phyloP scores from a whole-genome alignment of 208 protist genomes.

The Lotmaria passim region DNA sequence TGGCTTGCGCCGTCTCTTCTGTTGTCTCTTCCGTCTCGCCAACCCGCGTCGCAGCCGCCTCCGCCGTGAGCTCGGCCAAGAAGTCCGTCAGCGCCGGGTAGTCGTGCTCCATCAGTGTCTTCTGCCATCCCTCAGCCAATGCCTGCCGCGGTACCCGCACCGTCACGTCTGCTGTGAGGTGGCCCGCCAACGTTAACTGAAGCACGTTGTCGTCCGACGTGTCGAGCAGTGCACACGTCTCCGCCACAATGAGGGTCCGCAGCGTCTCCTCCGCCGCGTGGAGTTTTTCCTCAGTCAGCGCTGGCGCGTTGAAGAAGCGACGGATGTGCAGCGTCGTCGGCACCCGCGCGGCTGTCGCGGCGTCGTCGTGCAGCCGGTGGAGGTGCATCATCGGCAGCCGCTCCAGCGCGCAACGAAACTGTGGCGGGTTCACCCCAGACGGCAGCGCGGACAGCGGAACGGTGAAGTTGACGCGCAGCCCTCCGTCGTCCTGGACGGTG shows the following conservation, averaged over 20 bases:
- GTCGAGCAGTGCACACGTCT: conserved; percentile 24
- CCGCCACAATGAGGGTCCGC: conserved; percentile 17
- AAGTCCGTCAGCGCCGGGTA: conserved; percentile 26
- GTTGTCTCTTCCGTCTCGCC: background rate
- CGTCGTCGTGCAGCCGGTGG: conserved; percentile 3
- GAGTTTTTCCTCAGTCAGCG: conserved; percentile 7
- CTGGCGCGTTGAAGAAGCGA: conserved; percentile 18
- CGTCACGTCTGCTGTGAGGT: conserved; percentile 14
- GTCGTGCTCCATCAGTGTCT: conserved; percentile 8
- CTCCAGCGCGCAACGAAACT: conserved; percentile 5
- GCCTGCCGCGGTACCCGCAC: conserved; percentile 10
- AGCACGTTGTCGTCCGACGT: conserved; percentile 10
- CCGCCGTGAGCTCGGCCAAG: conserved; percentile 1
- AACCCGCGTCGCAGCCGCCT: background rate
- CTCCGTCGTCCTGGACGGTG: conserved; percentile 3
- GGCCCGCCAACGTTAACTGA: conserved; percentile 1
- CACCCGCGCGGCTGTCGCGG: background rate
- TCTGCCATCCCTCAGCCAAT: background rate
- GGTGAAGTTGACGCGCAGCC: conserved; percentile 6
- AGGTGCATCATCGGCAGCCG: conserved; percentile 11
- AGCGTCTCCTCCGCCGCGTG: background rate
- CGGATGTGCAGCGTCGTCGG: conserved; percentile 14
- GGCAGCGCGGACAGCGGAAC: conserved; percentile 1
- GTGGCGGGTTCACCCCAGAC: conserved; percentile 1
- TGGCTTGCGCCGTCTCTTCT: background rate